phyloP scores from a whole-genome alignment of 148 eudicot genomes.

The Diospyros kaki region DNA sequence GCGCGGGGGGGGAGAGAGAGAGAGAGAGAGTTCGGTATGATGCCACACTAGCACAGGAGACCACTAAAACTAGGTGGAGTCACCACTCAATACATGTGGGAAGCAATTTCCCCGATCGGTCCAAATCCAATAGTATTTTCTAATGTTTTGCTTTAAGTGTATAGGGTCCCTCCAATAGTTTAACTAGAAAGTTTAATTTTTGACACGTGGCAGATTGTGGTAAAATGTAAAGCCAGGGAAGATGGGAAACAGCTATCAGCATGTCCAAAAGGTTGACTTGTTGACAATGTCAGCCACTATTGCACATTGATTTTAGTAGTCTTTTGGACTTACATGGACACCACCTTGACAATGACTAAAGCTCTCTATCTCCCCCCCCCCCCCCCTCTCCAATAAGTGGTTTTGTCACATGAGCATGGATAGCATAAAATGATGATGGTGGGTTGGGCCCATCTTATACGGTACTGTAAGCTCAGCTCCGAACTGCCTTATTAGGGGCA shows the following conservation, averaged over 20 bases:
- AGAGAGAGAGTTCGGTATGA: not conserved
- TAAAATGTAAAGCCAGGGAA: not conserved
- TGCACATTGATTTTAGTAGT: slow-evolving; percentile 11
- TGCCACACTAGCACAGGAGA: slow-evolving; percentile 8
- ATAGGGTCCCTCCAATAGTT: not conserved
- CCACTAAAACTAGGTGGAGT: slow-evolving; percentile 10
- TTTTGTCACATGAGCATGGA: slow-evolving; percentile 9
- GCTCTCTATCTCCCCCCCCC: slow-evolving; percentile 1
- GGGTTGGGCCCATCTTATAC: slow-evolving; percentile 6
- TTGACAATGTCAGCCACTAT: slow-evolving; percentile 18
- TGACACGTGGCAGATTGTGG: not conserved
- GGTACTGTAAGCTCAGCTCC: not conserved
- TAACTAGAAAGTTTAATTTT: not conserved
- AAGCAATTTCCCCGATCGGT: slow-evolving; percentile 19
- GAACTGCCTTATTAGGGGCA: not conserved
- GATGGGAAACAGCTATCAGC: slow-evolving; percentile 22
- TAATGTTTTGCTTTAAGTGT: not conserved
- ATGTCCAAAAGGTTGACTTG: slow-evolving; percentile 20
- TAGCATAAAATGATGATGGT: slow-evolving; percentile 9
- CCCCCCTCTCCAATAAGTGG: not conserved
- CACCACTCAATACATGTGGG: slow-evolving; percentile 19
- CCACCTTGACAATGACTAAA: slow-evolving; percentile 6
- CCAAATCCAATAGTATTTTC: not conserved
- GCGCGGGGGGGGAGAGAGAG: not conserved
- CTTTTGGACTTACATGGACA: not conserved